Evolutionary conservation across 352 stramenopile species (phyloP).

Genomic region (Phytophthora meadii): DNA sequence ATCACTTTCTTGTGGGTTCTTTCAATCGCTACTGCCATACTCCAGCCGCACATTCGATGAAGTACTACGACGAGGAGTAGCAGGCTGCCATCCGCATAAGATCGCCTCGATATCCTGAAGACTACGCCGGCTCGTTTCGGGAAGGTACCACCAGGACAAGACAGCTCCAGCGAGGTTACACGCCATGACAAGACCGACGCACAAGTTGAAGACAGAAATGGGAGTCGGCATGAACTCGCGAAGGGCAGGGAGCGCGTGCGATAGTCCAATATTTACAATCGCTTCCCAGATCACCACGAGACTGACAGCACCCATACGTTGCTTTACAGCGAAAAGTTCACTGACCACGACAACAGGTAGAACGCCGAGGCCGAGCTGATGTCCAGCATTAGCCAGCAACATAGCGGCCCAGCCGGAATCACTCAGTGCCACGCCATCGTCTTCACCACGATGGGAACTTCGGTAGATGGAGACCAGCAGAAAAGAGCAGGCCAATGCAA

Average conservation of each 20-base stretch:
- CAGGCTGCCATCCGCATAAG: conserved; percentile 73
- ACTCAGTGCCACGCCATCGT: conserved; percentile 39
- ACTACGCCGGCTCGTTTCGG: conserved; percentile 77
- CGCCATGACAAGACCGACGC: conserved; percentile 47
- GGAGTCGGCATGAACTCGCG: conserved; percentile 44
- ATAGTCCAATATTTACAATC: conserved; percentile 48
- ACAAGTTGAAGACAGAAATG: conserved; percentile 52
- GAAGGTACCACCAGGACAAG: conserved; percentile 72
- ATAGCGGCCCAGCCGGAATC: conserved; percentile 70
- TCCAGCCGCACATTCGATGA: conserved; percentile 63
- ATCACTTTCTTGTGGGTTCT: background rate
- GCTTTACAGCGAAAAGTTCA: conserved; percentile 75
- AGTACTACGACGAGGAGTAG: conserved; percentile 59
- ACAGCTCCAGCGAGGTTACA: conserved; percentile 56
- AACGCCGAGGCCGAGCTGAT: conserved; percentile 71
- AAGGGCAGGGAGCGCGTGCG: conserved; percentile 46
- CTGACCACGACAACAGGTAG: conserved; percentile 65
- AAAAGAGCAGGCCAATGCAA: conserved; percentile 52
- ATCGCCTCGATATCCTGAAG: conserved; percentile 86
- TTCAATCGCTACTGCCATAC: conserved; percentile 39
- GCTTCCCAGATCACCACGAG: conserved; percentile 71
- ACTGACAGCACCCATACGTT: conserved; percentile 69
- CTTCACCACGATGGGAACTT: conserved; percentile 21
- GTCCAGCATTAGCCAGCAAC: conserved; percentile 67
- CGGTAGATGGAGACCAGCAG: conserved; percentile 56